Evolutionary conservation across 352 stramenopile species (phyloP), one percentile per base, ranked within the genome.

Genomic region (Pythium dissotocum): DNA sequence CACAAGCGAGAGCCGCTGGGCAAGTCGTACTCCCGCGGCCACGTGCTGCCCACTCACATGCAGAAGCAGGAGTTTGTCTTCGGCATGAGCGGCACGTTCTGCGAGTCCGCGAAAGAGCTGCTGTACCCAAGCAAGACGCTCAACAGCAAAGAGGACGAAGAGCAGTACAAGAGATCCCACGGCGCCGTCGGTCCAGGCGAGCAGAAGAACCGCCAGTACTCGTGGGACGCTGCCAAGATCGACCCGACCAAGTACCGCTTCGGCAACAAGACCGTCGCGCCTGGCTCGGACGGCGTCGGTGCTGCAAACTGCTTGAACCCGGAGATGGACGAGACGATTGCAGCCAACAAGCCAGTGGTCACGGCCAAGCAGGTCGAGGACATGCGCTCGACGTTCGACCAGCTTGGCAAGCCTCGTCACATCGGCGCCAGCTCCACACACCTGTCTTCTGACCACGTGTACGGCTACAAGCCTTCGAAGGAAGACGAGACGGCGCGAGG

Each of bases 151-250:
- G 73, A 93, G 38, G 71, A 83, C 38, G 75, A 89, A 58, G 82
- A 80, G 21, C 72, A 83, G 12, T 97, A 96, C 81, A 90, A 84
- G 58, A 72, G 82, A 58, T 94, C 78, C 32, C 87, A 97, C 58
- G 82, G 88, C 2, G 87, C 79, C 3, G 83, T 91, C 42, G 81
- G 80, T 1, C 89, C 91, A 6, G 91, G 91, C 0, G 86, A 97
- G 59, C 92, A 97, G 69, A 92, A 90, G 65, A 87, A 88, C 62
- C 83, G 89, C 21, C 79, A 92, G 63, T 97, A 97, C 69, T 66
- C 81, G 52, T 97, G 90, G 89, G 75, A 86, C 21, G 58, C 73
- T 53, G 76, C 88, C 44, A 79, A 81, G 44, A 81, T 93, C 57
- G 77, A 97, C 49, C 75, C 91, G 52, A 61, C 75, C 42, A 79